Base-by-base conservation (phyloP, 495 filamentous ascomycete genomes). In the Aspergillus egyptiacus region DNA sequence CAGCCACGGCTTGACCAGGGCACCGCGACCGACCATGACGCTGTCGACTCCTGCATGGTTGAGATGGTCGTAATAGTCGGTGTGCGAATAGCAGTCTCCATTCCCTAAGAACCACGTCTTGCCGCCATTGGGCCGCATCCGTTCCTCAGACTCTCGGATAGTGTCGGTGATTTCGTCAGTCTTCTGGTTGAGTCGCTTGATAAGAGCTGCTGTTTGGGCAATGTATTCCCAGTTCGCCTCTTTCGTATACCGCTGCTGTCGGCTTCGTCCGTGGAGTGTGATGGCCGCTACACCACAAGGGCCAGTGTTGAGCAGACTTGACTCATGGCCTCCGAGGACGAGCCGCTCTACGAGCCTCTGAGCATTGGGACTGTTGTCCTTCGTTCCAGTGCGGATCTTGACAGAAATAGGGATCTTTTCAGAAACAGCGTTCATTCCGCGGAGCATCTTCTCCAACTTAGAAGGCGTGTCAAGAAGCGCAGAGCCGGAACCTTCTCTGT, bases 1-100 rank as follows among this genome's bases (percentile, higher is more conserved):
- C 41, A 98, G 67, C 93, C 93, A 98, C 1, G 94, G 90, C 69
- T 97, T 98, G 66, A 96, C 85, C 50, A 97, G 71, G 5, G 91
- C 91, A 35, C 91, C 91, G 45, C 91, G 83, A 11, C 80, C 91
- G 43, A 96, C 77, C 91, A 97, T 97, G 53, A 94, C 86, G 8
- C 77, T 79, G 68, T 96, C 89, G 14, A 96, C 89, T 18, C 78
- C 77, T 20, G 86, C 79, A 43, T 87, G 77, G 23, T 82, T 74
- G 37, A 97, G 72, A 59, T 93, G 87, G 32, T 81, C 63, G 46
- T 82, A 80, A 63, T 97, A 97, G 61, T 96, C 89, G 17, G 83
- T 65, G 63, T 96, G 90, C 2, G 91, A 96, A 67, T 86, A 96
- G 68, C 88, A 90, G 66, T 98, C 93, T 34, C 93, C 93, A 62